Conservation (phyloP, 78 protist genomes). For the Polysphondylium violaceum region DNA sequence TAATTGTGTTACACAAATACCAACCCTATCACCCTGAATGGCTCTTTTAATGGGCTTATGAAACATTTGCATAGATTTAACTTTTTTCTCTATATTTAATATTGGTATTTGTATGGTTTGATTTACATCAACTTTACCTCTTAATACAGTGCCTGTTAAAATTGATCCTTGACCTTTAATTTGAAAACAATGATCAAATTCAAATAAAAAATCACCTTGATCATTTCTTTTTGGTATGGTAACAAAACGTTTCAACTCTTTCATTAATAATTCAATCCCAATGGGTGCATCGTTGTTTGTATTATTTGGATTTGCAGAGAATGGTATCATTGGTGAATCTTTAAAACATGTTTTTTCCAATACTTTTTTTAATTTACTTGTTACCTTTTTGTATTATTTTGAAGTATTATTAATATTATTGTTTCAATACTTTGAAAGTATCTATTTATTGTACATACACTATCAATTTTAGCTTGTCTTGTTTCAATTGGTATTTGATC, state of each 20-base stretch:
- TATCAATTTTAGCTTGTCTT: slow-evolving; percentile 66
- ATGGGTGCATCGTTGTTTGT: slow-evolving; percentile 8
- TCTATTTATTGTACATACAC: no score
- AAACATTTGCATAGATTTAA: slow-evolving; percentile 98
- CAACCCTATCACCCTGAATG: slow-evolving; percentile 93
- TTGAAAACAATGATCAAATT: slow-evolving; percentile 98
- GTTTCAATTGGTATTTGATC: slow-evolving; percentile 86
- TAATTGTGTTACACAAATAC: slow-evolving; percentile 93
- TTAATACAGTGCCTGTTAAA: slow-evolving; percentile 95
- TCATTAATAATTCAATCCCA: slow-evolving; percentile 28
- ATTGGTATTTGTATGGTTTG: slow-evolving; percentile 86
- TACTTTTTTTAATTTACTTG: slow-evolving; percentile 25
- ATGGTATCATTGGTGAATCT: slow-evolving; percentile 19
- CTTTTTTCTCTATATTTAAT: slow-evolving; percentile 61
- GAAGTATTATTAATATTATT: no score
- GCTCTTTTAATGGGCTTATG: slow-evolving; percentile 83
- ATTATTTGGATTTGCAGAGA: slow-evolving; percentile 33
- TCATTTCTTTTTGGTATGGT: slow-evolving; percentile 17
- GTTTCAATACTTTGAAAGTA: no score
- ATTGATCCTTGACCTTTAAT: slow-evolving; percentile 98
- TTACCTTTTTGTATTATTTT: no score
- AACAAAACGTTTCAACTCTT: slow-evolving; percentile 5
- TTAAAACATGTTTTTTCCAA: slow-evolving; percentile 69
- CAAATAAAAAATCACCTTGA: slow-evolving; percentile 85
- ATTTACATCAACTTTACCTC: slow-evolving; percentile 86